Evolutionary conservation across 2,329 filamentous ascomycete genomes (phyloP), one percentile per base, ranked within the genome.

Genomic region (Aspergillus sp.): DNA sequence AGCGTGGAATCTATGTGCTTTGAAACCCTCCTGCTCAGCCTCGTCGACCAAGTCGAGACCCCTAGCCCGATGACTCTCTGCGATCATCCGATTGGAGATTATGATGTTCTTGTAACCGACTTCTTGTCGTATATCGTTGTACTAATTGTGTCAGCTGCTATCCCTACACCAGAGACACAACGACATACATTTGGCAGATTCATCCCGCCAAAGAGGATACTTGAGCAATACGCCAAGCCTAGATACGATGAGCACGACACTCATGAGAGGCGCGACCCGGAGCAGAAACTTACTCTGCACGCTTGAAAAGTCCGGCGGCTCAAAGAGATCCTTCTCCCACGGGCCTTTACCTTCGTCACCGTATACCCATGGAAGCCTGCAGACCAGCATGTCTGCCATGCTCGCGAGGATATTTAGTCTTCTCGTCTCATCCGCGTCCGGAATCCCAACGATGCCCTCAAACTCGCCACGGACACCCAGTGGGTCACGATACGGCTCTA

Each of bases 41-140:
- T 49, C 19, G 4, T 55, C 23, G 2, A 59, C 49, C 55, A 57
- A 51, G 29, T 58, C 52, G 2, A 61, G 10, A 4, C 57, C 57
- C 19, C 57, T 49, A 14, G 54, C 20, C 16, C 56, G 54, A 16
- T 2, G 43, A 13, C 58, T 58, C 34, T 60, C 58, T 2, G 56
- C 47, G 20, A 53, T 16, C 58, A 60, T 60, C 19, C 83, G 78
- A 60, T 86, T 86, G 34, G 81, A 79, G 41, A 85, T 72, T 36
- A 82, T 80, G 5, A 95, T 90, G 62, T 95, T 95, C 76, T 96
- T 96, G 83, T 95, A 96, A 2, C 91, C 91, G 55, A 91, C 85
- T 4, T 83, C 87, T 67, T 95, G 89, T 56, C 90, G 82, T 55
- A 94, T 91, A 57, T 87, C 84, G 61, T 90, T 88, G 63, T 88